Evolutionary conservation across 2,329 filamentous ascomycete species (phyloP).

Genomic region (Fusarium keratoplasticum): DNA sequence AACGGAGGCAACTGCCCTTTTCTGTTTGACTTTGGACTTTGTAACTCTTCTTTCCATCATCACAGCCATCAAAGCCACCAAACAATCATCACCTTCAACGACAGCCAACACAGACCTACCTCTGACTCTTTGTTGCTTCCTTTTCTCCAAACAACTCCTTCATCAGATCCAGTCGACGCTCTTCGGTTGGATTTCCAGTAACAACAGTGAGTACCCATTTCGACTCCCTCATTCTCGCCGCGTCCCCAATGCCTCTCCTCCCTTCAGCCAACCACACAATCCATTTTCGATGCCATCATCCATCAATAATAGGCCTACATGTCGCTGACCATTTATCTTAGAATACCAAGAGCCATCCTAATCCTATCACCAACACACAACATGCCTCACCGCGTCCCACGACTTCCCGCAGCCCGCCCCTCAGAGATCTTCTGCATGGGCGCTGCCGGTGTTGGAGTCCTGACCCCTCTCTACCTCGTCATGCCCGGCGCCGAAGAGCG

Average conservation of each 20-base stretch:
- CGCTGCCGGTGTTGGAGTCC: slow-evolving; percentile 63
- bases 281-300: neutral
- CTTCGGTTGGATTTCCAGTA: neutral
- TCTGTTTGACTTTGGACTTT: neutral
- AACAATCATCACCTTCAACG: neutral
- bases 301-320: too few species aligned
- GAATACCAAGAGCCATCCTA: neutral
- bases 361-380: slow-evolving; percentile 39
- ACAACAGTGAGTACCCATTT: slow-evolving; percentile 21
- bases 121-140: neutral
- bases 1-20: slow-evolving; percentile 20
- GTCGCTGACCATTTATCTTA: slow-evolving; percentile 8
- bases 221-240: neutral
- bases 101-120: neutral
- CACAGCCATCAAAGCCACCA: slow-evolving; percentile 4
- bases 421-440: slow-evolving; percentile 66
- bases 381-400: slow-evolving; percentile 61
- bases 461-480: slow-evolving; percentile 69
- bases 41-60: slow-evolving; percentile 17
- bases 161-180: neutral
- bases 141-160: neutral
- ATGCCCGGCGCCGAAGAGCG: slow-evolving; percentile 67
- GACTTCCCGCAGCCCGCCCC: slow-evolving; percentile 61
- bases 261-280: neutral
- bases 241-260: neutral